phyloP scores from a whole-genome alignment of 257 asterid species.

The Eustoma russellianum region DNA sequence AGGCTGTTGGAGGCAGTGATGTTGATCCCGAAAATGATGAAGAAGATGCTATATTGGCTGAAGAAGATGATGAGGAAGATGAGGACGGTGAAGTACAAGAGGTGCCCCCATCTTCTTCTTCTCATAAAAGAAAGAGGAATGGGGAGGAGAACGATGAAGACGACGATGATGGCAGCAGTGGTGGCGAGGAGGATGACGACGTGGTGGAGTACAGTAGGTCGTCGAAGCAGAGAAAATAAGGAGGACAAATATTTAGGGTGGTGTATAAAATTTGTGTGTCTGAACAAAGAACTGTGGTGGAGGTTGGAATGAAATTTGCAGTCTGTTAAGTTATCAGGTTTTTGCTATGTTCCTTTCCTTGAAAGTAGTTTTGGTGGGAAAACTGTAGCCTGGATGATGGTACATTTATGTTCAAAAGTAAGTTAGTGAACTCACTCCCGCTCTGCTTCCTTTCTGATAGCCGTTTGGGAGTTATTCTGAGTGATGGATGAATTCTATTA shows the following conservation, averaged over 20 bases:
- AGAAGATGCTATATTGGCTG: constrained; percentile 24
- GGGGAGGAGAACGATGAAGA: constrained; percentile 18
- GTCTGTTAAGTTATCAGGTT: constrained; percentile 9
- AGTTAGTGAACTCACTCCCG: constrained; percentile 37
- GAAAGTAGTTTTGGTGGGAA: constrained; percentile 55
- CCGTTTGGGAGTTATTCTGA: constrained; percentile 17
- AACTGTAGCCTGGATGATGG: constrained; percentile 17
- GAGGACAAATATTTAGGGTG: not conserved
- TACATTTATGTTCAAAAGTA: constrained; percentile 40
- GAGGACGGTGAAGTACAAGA: constrained; percentile 80
- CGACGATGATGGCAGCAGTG: too few species aligned
- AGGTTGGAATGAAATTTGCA: constrained; percentile 6
- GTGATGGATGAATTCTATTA: too few species aligned
- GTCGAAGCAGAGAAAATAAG: constrained; percentile 30
- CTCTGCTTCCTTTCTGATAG: constrained; percentile 22
- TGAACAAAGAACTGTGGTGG: constrained; percentile 7
- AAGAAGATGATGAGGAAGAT: constrained; percentile 31
- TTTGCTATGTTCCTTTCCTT: constrained; percentile 10
- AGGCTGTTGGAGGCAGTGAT: constrained; percentile 34
- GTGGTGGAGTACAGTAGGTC: constrained; percentile 32
- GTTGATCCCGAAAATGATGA: constrained; percentile 34
- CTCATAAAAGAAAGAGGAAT: constrained; percentile 15
- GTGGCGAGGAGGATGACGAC: constrained; percentile 15
- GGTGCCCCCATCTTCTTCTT: constrained; percentile 46
- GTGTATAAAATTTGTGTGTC: not conserved